These are phyloP conservation scores for Exophiala viscosa DNA, from an alignment of 2,329 filamentous ascomycete genomes.

Conservation along the genomic window DNA sequence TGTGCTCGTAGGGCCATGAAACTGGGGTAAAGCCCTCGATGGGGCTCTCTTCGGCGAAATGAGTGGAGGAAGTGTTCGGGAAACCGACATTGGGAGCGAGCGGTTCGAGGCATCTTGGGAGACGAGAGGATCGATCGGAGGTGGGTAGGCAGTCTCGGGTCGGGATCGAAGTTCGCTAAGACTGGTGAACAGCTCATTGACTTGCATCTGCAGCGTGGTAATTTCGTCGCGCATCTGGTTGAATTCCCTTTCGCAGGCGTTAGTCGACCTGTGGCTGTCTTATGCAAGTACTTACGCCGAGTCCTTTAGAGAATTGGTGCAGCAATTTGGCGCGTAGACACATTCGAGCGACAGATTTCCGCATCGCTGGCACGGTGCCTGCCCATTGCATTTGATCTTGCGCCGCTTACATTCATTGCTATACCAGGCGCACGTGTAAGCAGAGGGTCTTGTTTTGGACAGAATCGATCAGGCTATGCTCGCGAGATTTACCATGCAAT, in stretches of 20 bases:
- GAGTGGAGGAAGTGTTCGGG: slow-evolving; percentile 27
- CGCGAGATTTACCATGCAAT: slow-evolving; percentile 57
- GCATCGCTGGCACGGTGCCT: slow-evolving; percentile 62
- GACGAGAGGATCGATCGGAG: slow-evolving; percentile 21
- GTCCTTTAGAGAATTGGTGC: slow-evolving; percentile 78
- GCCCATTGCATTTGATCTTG: slow-evolving; percentile 65
- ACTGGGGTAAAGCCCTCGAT: slow-evolving; percentile 59
- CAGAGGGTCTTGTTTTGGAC: not conserved
- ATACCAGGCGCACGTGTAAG: slow-evolving; percentile 2
- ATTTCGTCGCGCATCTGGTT: slow-evolving; percentile 75
- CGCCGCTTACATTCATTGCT: slow-evolving; percentile 64
- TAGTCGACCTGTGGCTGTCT: not conserved
- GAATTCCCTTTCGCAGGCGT: slow-evolving; percentile 61
- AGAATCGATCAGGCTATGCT: not conserved
- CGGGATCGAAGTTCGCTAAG: slow-evolving; percentile 62
- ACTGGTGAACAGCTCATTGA: slow-evolving; percentile 70
- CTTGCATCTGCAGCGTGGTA: slow-evolving; percentile 73
- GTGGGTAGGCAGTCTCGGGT: slow-evolving; percentile 30
- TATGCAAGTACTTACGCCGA: slow-evolving; percentile 57
- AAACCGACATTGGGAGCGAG: slow-evolving; percentile 20
- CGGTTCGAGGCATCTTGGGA: slow-evolving; percentile 30
- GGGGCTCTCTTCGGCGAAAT: slow-evolving; percentile 39
- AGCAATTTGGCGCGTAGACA: slow-evolving; percentile 64
- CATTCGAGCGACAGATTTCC: slow-evolving; percentile 62
- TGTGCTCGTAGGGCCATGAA: slow-evolving; percentile 80